Evolutionary conservation across 2,329 filamentous ascomycete genomes (phyloP).

Genomic region (Aspergillus arachidicola): DNA sequence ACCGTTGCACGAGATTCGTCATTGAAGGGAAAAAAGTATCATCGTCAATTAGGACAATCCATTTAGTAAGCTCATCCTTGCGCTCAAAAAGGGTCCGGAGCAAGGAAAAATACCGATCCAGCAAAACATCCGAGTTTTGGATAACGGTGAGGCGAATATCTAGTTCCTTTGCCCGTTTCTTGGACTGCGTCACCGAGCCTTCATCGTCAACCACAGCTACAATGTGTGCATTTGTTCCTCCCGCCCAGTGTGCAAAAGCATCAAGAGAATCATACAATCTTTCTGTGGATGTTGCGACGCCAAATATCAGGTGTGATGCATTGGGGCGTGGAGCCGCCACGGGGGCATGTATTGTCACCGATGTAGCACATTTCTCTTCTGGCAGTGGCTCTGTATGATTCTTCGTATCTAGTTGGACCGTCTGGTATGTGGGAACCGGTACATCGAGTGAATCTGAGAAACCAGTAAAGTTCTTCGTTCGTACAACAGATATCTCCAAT

Average conservation of each 20-base stretch:
- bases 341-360: constrained; percentile 23
- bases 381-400: constrained; percentile 18
- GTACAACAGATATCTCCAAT: constrained; percentile 20
- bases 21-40: constrained; percentile 63
- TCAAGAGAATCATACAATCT: constrained; percentile 51
- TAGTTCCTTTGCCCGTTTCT: constrained; percentile 28
- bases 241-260: constrained; percentile 57
- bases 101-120: constrained; percentile 57
- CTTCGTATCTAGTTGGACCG: constrained; percentile 25
- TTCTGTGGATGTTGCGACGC: constrained; percentile 54
- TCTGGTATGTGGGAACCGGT: constrained; percentile 16
- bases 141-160: constrained; percentile 42
- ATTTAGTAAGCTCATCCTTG: constrained; percentile 44
- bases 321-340: constrained; percentile 30
- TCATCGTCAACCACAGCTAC: constrained; percentile 50
- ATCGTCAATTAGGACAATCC: constrained; percentile 60
- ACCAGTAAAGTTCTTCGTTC: constrained; percentile 21
- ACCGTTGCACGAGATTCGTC: constrained; percentile 47
- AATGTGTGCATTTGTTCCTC: constrained; percentile 50
- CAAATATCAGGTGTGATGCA: constrained; percentile 53
- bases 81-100: constrained; percentile 48
- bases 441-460: constrained; percentile 18
- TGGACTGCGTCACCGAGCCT: constrained; percentile 22
- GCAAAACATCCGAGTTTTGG: constrained; percentile 22
- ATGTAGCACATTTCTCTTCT: constrained; percentile 15